Base-by-base conservation (phyloP, 345 rosid species). In the Acer negundo region DNA sequence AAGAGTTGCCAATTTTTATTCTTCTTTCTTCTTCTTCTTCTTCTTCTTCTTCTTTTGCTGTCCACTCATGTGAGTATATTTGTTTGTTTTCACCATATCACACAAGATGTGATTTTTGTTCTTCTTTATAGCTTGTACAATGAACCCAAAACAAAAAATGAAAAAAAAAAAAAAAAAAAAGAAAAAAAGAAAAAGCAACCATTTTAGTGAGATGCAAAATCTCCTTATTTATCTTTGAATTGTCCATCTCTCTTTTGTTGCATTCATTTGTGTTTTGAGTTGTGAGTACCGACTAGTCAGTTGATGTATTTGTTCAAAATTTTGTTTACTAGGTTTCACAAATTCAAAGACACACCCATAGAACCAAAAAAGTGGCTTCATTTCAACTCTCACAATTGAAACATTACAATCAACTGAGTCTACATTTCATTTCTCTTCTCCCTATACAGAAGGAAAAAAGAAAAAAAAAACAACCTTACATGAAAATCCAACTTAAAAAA, bases 11-110 rank as follows among this genome's bases (percentile, higher is more conserved):
- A 70, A 38, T 23, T 12, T 70, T 70, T 69, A 0, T 35, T 35
- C 38, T 35, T 35, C 38, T 35, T 35, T 35, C 4, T 35, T 4
- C 38, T 35, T 28, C 31, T 28, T 26, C 2, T 26, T 28, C 31
- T 20, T 23, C 11, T 40, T 40, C n/a, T n/a, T 28, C 31, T 28
- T 2, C 9, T 58, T n/a, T 59, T 19, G 9, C 11, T 70, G 73
- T 65, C 35, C 42, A 24, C 65, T 10, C 65, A 53, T 22, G 78
- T 66, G 72, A 66, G 64, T 65, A 73, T 66, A 38, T 66, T 75
- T 75, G 78, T 75, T 75, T 67, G 66, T 66, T 20, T 63, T 75
- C n/a, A 51, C 23, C 65, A 66, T 35, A 35, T 59, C 55, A 22
- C 72, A 35, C 72, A 40, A 75, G 61, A 20, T 75, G 72, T 62